Conservation (phyloP, 352 stramenopile species). For the Plasmopara muralis region DNA sequence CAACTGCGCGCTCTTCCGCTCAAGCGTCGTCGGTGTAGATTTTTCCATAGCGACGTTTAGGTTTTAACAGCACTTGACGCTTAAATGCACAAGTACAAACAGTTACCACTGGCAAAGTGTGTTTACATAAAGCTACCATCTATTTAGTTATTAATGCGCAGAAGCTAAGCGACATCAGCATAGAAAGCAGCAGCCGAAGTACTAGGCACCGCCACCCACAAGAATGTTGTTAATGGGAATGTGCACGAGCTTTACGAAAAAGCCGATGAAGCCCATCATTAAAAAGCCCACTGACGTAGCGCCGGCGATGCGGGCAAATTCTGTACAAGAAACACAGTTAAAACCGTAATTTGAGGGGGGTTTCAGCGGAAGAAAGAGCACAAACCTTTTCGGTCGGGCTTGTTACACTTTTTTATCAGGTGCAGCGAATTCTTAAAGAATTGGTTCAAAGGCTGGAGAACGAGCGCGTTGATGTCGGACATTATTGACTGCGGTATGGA, state of each 20-base stretch:
- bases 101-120: too few species aligned
- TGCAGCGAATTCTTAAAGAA: slow-evolving; percentile 97
- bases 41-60: too few species aligned
- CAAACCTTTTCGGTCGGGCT: slow-evolving; percentile 96
- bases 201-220: slow-evolving; percentile 83
- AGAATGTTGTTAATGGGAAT: slow-evolving; percentile 99
- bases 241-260: slow-evolving; percentile 99
- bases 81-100: not conserved
- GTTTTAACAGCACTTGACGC: too few species aligned
- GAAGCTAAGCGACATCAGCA: slow-evolving; percentile 8
- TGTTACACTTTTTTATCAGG: slow-evolving; percentile 99
- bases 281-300: slow-evolving; percentile 96
- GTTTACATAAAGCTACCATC: slow-evolving; percentile 28
- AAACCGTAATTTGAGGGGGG: not conserved
- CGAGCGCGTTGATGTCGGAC: slow-evolving; percentile 86
- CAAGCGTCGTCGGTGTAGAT: too few species aligned
- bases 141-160: slow-evolving; percentile 25
- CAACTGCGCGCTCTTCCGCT: slow-evolving; percentile 29
- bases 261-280: slow-evolving; percentile 99
- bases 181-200: slow-evolving; percentile 9
- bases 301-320: slow-evolving; percentile 94
- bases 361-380: not conserved
- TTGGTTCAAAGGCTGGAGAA: slow-evolving; percentile 95
- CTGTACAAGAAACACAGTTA: slow-evolving; percentile 31
- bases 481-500: slow-evolving; percentile 21